These are phyloP conservation scores for Phaeosphaeriaceae sp. DNA, from an alignment of 2,329 filamentous ascomycete genomes.

Conservation along the genomic window DNA sequence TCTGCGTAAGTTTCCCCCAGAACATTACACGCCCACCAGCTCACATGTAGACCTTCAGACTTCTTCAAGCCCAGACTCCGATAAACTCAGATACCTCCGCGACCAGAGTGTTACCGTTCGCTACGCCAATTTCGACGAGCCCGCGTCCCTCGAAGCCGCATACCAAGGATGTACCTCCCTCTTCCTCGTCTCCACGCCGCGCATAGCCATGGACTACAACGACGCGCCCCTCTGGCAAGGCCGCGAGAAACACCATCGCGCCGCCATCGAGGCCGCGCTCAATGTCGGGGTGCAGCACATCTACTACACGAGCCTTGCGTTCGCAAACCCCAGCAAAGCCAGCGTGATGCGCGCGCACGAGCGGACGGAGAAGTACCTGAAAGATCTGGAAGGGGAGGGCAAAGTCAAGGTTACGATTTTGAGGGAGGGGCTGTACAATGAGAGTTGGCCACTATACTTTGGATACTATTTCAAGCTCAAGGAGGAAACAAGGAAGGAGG, in stretches of 20 bases:
- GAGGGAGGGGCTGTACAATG: slow-evolving; percentile 55
- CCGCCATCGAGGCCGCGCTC: slow-evolving; percentile 52
- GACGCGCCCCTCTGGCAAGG: slow-evolving; percentile 51
- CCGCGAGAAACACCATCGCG: slow-evolving; percentile 54
- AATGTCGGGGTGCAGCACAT: slow-evolving; percentile 53
- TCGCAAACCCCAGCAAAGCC: slow-evolving; percentile 50
- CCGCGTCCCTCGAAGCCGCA: slow-evolving; percentile 41
- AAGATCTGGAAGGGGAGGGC: slow-evolving; percentile 26
- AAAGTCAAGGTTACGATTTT: slow-evolving; percentile 46
- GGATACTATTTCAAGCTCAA: slow-evolving; percentile 50
- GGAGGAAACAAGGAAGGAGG: slow-evolving; percentile 45
- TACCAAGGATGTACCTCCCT: slow-evolving; percentile 49
- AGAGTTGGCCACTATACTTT: slow-evolving; percentile 57
- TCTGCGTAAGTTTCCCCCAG: slow-evolving; percentile 35
- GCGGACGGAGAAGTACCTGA: slow-evolving; percentile 53
- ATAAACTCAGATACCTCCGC: slow-evolving; percentile 38
- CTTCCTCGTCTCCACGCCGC: slow-evolving; percentile 55
- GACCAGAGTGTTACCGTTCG: slow-evolving; percentile 45
- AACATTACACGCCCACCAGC: not conserved
- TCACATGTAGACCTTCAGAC: slow-evolving; percentile 17
- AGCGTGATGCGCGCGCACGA: slow-evolving; percentile 56
- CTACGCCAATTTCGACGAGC: slow-evolving; percentile 50
- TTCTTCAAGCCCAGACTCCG: slow-evolving; percentile 19
- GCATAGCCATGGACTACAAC: slow-evolving; percentile 54
- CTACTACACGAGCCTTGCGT: slow-evolving; percentile 56